These are phyloP conservation scores for Xerocomellus chrysenteron DNA, from an alignment of 768 basidiomycete genomes.

Conservation along the genomic window DNA sequence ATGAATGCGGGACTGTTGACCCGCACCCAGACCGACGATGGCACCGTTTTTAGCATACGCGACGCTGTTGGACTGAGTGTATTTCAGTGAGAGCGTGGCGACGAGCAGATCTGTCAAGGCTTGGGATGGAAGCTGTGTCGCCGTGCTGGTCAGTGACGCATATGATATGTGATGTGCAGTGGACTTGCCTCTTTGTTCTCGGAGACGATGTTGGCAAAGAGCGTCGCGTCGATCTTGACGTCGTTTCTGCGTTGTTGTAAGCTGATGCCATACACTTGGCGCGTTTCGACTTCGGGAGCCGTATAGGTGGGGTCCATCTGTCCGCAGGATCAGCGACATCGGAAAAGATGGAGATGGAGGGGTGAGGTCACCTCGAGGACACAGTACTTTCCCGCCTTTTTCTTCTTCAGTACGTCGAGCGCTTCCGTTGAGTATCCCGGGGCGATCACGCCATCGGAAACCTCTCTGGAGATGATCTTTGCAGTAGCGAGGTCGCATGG, in stretches of 20 bases:
- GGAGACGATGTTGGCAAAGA: constrained; percentile 89
- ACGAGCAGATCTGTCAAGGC: constrained; percentile 93
- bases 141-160: background rate
- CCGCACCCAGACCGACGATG: constrained; percentile 94
- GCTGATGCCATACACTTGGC: constrained; percentile 91
- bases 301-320: constrained; percentile 88
- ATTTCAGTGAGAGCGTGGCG: constrained; percentile 95
- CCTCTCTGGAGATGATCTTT: constrained; percentile 96
- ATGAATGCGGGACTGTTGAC: constrained; percentile 98
- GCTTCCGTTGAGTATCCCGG: constrained; percentile 90
- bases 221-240: constrained; percentile 72
- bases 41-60: constrained; percentile 92
- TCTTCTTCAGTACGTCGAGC: constrained; percentile 86
- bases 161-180: background rate
- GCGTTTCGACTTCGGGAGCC: constrained; percentile 82
- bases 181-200: constrained; percentile 75
- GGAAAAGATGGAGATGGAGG: background rate
- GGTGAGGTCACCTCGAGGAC: constrained; percentile 72
- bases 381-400: constrained; percentile 99
- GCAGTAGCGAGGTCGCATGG: constrained; percentile 94
- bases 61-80: constrained; percentile 99
- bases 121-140: constrained; percentile 60
- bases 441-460: constrained; percentile 97
- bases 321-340: constrained; percentile 8
- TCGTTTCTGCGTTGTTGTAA: constrained; percentile 92